Base-by-base conservation (phyloP, 495 filamentous ascomycete genomes). In the Chaetomium tenue region DNA sequence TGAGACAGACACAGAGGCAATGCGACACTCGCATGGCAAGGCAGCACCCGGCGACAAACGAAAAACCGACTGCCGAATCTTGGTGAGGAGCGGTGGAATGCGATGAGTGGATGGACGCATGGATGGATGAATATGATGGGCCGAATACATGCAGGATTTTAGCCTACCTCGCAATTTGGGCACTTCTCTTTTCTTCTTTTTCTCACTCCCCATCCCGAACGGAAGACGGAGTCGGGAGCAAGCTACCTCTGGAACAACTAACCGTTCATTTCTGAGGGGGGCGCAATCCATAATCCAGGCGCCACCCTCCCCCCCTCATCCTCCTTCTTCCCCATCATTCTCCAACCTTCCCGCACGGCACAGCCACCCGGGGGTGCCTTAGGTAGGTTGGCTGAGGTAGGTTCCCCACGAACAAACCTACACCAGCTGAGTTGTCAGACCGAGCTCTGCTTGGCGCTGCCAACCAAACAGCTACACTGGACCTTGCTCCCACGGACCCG, bases 81-180 rank as follows among this genome's bases (percentile, higher is more conserved):
- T 33, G 30, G 53, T 23, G n/a, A 30, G n/a, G n/a, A 40, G 53
- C 40, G 16, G 40, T 44, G 40, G 40, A 15, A 44, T 30, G n/a
- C 28, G 28, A 30, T 44, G 40, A 16, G 13, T 44, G 40, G 40
- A 44, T 37, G 33, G 33, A 12, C 7, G 7, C 3, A 33, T 33
- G 30, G 7, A 7, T 33, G 30, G 30, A 33, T 33, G 30, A 7
- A 33, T 33, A 7, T 30, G 33, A 37, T 37, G 33, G 33, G 33
- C 33, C 33, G 16, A 44, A 18, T 18, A 15, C 40, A 44, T 44
- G 40, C 40, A 44, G 40, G 40, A 44, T 44, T 33, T 33, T 47
- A 47, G 44, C 44, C 44, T 47, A n/a, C 44, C 44, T 20, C 44
- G 44, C 44, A 47, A 47, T 47, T 47, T 47, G 44, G 7, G 44